Evolutionary conservation across 352 stramenopile genomes (phyloP).

Genomic region (Globisporangium canariense): DNA sequence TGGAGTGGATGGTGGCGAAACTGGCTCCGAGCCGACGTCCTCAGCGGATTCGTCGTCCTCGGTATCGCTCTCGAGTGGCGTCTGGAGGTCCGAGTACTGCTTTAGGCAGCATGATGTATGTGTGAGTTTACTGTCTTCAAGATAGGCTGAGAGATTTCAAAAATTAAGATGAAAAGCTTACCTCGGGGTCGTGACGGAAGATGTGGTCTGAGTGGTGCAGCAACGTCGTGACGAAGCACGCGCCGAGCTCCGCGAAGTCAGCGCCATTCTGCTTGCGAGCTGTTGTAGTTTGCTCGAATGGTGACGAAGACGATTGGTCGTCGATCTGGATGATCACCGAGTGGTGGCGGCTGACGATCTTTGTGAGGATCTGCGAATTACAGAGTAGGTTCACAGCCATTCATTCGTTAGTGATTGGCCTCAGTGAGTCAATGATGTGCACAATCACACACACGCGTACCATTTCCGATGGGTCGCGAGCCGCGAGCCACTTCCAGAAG

Average conservation of each 20-base stretch:
- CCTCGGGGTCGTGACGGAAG: constrained; percentile 57
- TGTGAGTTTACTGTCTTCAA: no score
- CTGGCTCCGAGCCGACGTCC: constrained; percentile 14
- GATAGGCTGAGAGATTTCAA: no score
- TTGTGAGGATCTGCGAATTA: constrained; percentile 30
- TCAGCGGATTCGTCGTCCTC: constrained; percentile 55
- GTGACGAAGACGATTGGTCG: not conserved
- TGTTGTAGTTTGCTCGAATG: not conserved
- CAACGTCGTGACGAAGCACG: constrained; percentile 63
- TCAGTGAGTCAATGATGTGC: not conserved
- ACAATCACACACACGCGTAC: constrained; percentile 16
- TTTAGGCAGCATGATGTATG: not conserved
- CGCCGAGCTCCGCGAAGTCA: constrained; percentile 24
- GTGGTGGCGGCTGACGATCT: constrained; percentile 39
- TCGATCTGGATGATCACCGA: constrained; percentile 40
- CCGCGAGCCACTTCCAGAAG: constrained; percentile 43
- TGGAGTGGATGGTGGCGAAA: not conserved
- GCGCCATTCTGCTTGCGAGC: not conserved
- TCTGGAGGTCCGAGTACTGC: constrained; percentile 28
- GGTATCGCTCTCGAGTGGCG: constrained; percentile 47
- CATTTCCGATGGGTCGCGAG: constrained; percentile 34
- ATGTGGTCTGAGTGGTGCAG: constrained; percentile 64
- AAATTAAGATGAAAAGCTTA: constrained; percentile 17
- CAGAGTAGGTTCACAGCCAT: not conserved
- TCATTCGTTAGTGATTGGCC: not conserved